Percentiles rank a stretch among this genome's conserved stretches.
These are phyloP conservation scores for Pulicaria dysenterica DNA, from an alignment of 129 eudicot species.

Conservation along the genomic window DNA sequence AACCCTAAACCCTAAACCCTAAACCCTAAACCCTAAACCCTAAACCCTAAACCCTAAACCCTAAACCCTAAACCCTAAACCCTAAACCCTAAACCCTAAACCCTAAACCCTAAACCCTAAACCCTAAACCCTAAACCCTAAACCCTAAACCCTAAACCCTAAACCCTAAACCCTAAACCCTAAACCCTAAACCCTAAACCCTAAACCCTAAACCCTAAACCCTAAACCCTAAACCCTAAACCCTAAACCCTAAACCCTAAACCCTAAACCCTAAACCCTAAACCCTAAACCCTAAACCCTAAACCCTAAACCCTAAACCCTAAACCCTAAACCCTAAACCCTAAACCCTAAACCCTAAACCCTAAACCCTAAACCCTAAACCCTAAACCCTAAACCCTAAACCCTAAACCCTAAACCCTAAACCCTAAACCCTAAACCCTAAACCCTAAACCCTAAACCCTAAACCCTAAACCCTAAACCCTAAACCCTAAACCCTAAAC, in stretches of 20 bases:
- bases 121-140: conserved; percentile 16
- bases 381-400: background rate
- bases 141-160: conserved; percentile 21
- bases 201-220: conserved; percentile 18
- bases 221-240: conserved; percentile 25
- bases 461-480: conserved; percentile 9
- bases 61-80: conserved; percentile 18
- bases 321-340: background rate
- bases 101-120: conserved; percentile 21
- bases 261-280: conserved; percentile 24
- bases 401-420: conserved; percentile 15
- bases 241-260: conserved; percentile 24
- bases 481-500: background rate
- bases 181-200: conserved; percentile 21
- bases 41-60: conserved; percentile 23
- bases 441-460: conserved; percentile 8
- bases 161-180: conserved; percentile 31
- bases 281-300: conserved; percentile 15
- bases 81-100: conserved; percentile 31
- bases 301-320: conserved; percentile 10
- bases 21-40: conserved; percentile 20
- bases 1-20: conserved; percentile 28
- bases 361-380: background rate
- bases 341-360: background rate
- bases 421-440: conserved; percentile 14